Base-by-base conservation (phyloP, 1,139 yeast genomes). In the Entelexis paramagnoliae region DNA sequence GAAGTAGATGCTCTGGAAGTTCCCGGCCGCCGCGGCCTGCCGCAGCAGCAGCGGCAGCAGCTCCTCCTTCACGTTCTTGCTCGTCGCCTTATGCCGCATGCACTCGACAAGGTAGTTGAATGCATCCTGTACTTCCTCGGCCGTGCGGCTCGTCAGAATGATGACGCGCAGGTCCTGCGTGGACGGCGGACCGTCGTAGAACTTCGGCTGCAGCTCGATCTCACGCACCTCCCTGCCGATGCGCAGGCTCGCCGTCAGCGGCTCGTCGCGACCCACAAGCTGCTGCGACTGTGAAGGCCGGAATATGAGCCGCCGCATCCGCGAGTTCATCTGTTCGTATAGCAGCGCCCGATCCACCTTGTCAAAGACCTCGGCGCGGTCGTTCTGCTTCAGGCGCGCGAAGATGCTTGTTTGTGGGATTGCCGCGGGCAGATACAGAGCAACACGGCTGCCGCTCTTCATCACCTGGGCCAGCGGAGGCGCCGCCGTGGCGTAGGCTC, bases 161-260 rank as follows among this genome's bases (percentile, higher is more conserved):
- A 60, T 42, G 9, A 44, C 46, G 22, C 48, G 51, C 48, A 63
- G 52, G 30, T 62, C 62, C n/a, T 54, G 57, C 26, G 45, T 49
- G 5, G 64, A 58, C 10, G 67, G 66, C 14, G 51, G 48, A 13
- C 66, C 68, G n/a, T 55, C 53, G 52, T 61, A 63, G 26, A 24
- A 35, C 40, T 55, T 48, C 3, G 67, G 66, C 43, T 60, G 52
- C 43, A 59, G 49, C 29, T 20, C 40, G 17, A 56, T 32, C 20
- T 41, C 44, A 4, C 29, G 28, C 29, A 2, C 38, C 13, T 11
- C 13, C 7, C n/a, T 40, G 34, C 56, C 56, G 14, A 49, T 17
- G 17, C 22, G 13, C 42, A 46, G 38, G 14, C 9, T 11, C 17
- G 26, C 20, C 14, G 53, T 47, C 41, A 56, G 52, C 14, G 62